Conservation (phyloP, 2,329 filamentous ascomycete genomes). For the Ascosphaera acerosa region DNA sequence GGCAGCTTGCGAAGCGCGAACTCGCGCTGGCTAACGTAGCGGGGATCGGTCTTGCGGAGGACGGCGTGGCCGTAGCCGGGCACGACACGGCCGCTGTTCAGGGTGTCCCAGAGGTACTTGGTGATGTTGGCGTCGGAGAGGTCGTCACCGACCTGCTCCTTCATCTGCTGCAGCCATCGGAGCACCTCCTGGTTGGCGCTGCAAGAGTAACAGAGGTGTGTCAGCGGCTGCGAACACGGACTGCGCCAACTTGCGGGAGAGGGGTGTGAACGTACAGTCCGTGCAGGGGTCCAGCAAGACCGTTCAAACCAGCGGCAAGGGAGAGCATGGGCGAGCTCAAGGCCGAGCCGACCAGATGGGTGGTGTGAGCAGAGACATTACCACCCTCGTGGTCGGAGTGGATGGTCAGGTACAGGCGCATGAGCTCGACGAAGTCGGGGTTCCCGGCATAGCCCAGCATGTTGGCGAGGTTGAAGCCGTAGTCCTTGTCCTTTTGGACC, state of each 20-base stretch:
- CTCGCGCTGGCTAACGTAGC: conserved; percentile 93
- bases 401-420: conserved; percentile 98
- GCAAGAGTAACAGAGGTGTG: background rate
- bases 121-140: conserved; percentile 91
- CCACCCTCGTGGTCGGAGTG: conserved; percentile 99
- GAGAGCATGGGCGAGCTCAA: conserved; percentile 96
- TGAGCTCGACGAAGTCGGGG: conserved; percentile 89
- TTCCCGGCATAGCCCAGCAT: conserved; percentile 93
- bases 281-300: conserved; percentile 93
- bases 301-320: conserved; percentile 86
- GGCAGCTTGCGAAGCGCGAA: conserved; percentile 87
- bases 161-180: conserved; percentile 98
- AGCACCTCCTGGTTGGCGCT: conserved; percentile 96
- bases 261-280: conserved; percentile 33
- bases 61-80: conserved; percentile 97
- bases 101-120: conserved; percentile 94
- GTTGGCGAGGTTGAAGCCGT: conserved; percentile 98
- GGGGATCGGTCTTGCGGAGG: conserved; percentile 97
- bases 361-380: conserved; percentile 96
- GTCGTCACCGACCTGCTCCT: conserved; percentile 79
- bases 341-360: conserved; percentile 87
- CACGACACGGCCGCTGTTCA: conserved; percentile 87
- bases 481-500: conserved; percentile 97
- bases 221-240: no score
- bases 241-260: conserved; percentile 1